Evolutionary conservation across 2,329 filamentous ascomycete species (phyloP).

Genomic region (Cladosporium oxysporum): DNA sequence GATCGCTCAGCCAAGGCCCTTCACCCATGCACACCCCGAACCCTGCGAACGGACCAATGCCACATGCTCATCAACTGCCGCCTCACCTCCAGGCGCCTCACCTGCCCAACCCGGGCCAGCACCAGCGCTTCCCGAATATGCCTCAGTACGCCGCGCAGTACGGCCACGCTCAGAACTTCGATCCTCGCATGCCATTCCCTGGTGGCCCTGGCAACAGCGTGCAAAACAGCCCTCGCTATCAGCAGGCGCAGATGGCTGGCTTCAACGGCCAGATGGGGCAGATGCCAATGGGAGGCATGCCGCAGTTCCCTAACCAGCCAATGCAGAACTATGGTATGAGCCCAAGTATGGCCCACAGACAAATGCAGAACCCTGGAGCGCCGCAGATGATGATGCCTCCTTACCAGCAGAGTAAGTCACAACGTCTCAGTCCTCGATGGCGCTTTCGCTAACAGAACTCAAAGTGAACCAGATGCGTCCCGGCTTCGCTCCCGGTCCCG

Average conservation of each 20-base stretch:
- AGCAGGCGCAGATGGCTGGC: conserved; percentile 52
- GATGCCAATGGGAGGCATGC: conserved; percentile 32
- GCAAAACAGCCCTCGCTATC: conserved; percentile 80
- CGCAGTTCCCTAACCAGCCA: conserved; percentile 68
- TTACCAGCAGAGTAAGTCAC: conserved; percentile 46
- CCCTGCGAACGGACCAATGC: conserved; percentile 64
- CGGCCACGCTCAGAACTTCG: conserved; percentile 65
- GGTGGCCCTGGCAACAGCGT: conserved; percentile 72
- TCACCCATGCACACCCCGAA: conserved; percentile 63
- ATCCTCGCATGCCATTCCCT: conserved; percentile 83
- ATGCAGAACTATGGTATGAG: conserved; percentile 72
- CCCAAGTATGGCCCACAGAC: conserved; percentile 59
- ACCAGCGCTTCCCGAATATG: conserved; percentile 70
- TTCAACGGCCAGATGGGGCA: conserved; percentile 52
- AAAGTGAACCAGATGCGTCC: conserved; percentile 40
- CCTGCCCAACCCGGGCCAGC: conserved; percentile 69
- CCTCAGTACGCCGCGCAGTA: conserved; percentile 53
- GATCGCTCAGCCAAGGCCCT: conserved; percentile 58
- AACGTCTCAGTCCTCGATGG: conserved; percentile 45
- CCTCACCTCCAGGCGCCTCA: conserved; percentile 78
- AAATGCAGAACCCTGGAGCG: conserved; percentile 28
- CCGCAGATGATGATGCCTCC: conserved; percentile 33
- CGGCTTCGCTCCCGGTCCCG: conserved; percentile 25
- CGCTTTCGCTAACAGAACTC: neutral
- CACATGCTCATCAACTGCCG: conserved; percentile 82